Percentiles rank a stretch among this genome's conserved stretches.
Evolutionary conservation across 1,284 basidiomycete genomes (phyloP).

Genomic region (Gomphus sp.): DNA sequence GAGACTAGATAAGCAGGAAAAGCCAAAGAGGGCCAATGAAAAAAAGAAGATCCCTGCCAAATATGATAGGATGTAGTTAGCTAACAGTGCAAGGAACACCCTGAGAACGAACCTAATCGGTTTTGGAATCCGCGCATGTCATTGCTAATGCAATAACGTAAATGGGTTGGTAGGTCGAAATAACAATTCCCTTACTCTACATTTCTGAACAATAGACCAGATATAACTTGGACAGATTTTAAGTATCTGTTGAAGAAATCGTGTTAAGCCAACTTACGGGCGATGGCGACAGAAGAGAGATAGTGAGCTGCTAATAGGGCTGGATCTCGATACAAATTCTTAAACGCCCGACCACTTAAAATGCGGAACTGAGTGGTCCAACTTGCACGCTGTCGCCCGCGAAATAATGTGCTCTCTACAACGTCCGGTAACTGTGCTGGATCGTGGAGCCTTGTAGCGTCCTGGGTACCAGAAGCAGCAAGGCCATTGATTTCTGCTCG

Average conservation of each 20-base stretch:
- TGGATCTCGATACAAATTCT: constrained; percentile 94
- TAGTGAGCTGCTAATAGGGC: constrained; percentile 90
- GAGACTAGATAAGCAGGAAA: constrained; percentile 89
- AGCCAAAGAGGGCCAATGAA: constrained; percentile 89
- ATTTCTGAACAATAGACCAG: constrained; percentile 74
- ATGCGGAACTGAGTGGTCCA: constrained; percentile 89
- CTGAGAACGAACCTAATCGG: constrained; percentile 45
- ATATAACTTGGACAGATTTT: constrained; percentile 45
- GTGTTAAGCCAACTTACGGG: constrained; percentile 41
- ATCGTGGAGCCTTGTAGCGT: constrained; percentile 22
- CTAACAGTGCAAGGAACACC: constrained; percentile 1
- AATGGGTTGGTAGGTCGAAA: background rate
- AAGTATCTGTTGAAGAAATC: background rate
- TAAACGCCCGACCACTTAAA: constrained; percentile 93
- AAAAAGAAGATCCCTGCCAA: constrained; percentile 89
- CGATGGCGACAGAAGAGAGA: constrained; percentile 72
- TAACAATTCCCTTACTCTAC: constrained; percentile 41
- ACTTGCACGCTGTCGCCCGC: constrained; percentile 77
- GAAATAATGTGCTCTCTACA: constrained; percentile 55
- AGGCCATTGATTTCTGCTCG: constrained; percentile 54
- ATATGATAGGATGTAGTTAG: constrained; percentile 1
- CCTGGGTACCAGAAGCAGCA: constrained; percentile 21
- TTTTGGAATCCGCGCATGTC: constrained; percentile 96
- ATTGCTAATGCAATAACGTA: constrained; percentile 41
- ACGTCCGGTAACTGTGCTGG: constrained; percentile 51